phyloP scores from a whole-genome alignment of 805 yeast species.

The Babjeviella inositovora region DNA sequence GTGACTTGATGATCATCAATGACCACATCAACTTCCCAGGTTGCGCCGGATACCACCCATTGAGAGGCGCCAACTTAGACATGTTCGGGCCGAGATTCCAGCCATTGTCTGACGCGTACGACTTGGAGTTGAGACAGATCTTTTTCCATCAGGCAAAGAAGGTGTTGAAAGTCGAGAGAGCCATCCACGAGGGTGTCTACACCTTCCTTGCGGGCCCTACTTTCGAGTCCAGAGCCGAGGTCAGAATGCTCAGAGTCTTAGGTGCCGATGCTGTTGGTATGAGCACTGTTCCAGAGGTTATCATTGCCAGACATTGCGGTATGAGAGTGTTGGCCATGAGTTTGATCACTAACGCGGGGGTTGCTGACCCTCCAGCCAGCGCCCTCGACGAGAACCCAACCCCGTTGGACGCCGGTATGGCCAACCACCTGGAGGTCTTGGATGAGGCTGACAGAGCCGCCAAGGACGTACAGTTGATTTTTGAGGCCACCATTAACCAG shows the following conservation, averaged over 20 bases:
- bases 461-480: constrained; percentile 55
- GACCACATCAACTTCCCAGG: constrained; percentile 93
- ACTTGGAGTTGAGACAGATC: constrained; percentile 46
- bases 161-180: constrained; percentile 24
- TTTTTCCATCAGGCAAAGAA: constrained; percentile 38
- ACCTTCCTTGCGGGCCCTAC: constrained; percentile 86
- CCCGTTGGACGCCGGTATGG: constrained; percentile 56
- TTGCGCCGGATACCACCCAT: constrained; percentile 72
- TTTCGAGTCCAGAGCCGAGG: constrained; percentile 85
- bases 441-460: constrained; percentile 74
- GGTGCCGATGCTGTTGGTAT: constrained; percentile 96
- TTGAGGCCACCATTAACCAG: constrained; percentile 42
- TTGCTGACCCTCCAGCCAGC: constrained; percentile 51
- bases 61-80: constrained; percentile 75
- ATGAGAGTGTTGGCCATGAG: constrained; percentile 72
- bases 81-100: constrained; percentile 75
- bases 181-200: constrained; percentile 77
- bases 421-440: constrained; percentile 84
- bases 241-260: constrained; percentile 45
- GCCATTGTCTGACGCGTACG: constrained; percentile 84
- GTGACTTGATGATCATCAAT: constrained; percentile 79
- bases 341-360: constrained; percentile 74
- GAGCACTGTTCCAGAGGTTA: constrained; percentile 96
- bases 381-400: constrained; percentile 38
- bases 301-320: constrained; percentile 82